Base-by-base conservation (phyloP, 306 rosid species). In the Comarum palustre region DNA sequence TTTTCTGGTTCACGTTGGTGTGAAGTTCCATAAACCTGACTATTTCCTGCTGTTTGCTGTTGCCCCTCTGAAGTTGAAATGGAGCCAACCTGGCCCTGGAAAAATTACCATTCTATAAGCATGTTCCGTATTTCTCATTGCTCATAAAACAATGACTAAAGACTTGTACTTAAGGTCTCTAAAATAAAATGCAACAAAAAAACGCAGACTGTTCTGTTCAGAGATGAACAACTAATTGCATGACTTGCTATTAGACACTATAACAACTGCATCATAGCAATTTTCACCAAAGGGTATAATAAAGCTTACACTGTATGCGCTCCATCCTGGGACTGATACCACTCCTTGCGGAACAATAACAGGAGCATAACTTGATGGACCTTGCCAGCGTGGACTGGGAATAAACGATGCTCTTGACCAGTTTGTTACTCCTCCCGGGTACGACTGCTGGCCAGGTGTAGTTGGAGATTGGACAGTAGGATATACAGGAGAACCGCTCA, bases 321-420 rank as follows among this genome's bases (percentile, higher is more conserved):
- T 83, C 98, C 98, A 93, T 73, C 96, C 90, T 32, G 97, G 97
- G 57, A 90, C 97, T 43, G 98, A 86, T 77, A 93, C 94, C 75
- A 93, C 84, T 86, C 97, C 98, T 69, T 93, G 98, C 76, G 97
- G 97, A 68, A 93, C 83, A 85, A 93, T 83, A 58, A 89, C 68
- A 66, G 97, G 89, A 61, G 98, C 82, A 76, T 93, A 93, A 82
- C 91, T 91, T 39, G 98, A 90, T 68, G 97, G 91, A 29, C 96
- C 92, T 85, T 93, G 97, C 98, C 98, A 93, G 68, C 98, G 90
- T 31, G 98, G 97, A 81, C 96, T 93, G 27, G 96, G 85, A 85
- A 93, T 85, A 77, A 85, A 90, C 22, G 98, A 90, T 31, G 94
- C 89, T 77, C 97, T 86, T 52, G 98, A 88, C 98, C 98, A 93